Evolutionary conservation across 139 green algal genomes (phyloP).

Genomic region (Picochlorum sp.): DNA sequence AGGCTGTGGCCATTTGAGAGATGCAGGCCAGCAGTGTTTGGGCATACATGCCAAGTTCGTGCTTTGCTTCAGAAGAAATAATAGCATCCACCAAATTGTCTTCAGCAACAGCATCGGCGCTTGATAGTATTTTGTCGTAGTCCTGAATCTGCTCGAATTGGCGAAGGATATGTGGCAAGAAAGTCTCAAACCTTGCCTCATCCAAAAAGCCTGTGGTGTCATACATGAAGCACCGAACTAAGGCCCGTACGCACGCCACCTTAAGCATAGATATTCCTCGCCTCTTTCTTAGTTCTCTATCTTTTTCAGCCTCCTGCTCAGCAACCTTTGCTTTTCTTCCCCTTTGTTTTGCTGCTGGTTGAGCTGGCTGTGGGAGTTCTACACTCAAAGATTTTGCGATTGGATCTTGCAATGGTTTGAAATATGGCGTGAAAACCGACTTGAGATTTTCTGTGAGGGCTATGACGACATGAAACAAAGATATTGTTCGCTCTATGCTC

Average conservation of each 20-base stretch:
- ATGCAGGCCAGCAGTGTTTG: slow-evolving; percentile 24
- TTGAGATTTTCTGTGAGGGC: slow-evolving; percentile 56
- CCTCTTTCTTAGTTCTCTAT: no score
- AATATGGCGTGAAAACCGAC: slow-evolving; percentile 80
- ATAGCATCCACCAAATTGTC: background rate
- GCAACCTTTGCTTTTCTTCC: background rate
- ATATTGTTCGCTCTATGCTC: slow-evolving; percentile 15
- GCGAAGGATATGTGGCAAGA: no score
- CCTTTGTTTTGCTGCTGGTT: background rate
- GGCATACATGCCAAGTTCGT: slow-evolving; percentile 17
- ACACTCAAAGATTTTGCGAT: slow-evolving; percentile 14
- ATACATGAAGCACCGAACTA: slow-evolving; percentile 73
- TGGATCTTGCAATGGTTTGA: slow-evolving; percentile 44
- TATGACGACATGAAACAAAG: slow-evolving; percentile 40
- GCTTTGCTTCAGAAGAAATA: background rate
- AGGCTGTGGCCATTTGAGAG: slow-evolving; percentile 60
- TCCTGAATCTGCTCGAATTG: no score
- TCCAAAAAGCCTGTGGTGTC: slow-evolving; percentile 59
- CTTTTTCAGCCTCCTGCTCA: no score
- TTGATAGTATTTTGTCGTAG: no score
- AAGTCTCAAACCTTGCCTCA: slow-evolving; percentile 38
- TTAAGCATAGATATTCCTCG: no score
- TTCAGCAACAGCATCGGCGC: background rate
- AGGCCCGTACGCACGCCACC: no score
- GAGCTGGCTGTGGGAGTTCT: background rate